These are phyloP conservation scores for Neofusicoccum sp. DNA, from an alignment of 2,329 filamentous ascomycete genomes.

Conservation along the genomic window DNA sequence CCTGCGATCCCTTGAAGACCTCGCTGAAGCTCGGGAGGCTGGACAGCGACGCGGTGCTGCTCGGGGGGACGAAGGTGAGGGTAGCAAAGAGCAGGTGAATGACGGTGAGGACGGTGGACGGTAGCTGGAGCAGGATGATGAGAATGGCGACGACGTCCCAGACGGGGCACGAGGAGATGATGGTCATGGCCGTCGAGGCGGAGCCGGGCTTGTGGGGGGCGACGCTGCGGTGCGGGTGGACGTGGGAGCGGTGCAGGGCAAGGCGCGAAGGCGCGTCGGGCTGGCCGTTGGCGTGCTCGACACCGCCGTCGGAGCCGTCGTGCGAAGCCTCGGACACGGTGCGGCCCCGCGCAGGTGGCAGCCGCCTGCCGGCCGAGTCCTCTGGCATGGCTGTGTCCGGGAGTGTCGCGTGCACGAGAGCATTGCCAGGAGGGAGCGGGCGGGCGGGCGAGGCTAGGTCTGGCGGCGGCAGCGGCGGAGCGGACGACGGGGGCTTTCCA, in stretches of 20 bases:
- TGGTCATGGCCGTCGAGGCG: conserved; percentile 75
- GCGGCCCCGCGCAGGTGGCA: conserved; percentile 34
- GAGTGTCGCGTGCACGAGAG: conserved; percentile 19
- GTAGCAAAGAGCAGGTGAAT: conserved; percentile 92
- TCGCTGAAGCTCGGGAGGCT: conserved; percentile 78
- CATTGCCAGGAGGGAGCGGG: conserved; percentile 32
- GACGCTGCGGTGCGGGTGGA: conserved; percentile 50
- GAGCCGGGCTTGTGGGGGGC: conserved; percentile 59
- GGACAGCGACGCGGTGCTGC: conserved; percentile 70
- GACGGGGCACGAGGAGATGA: conserved; percentile 84
- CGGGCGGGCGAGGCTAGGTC: conserved; percentile 39
- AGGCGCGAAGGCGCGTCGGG: conserved; percentile 39
- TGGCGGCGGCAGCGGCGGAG: conserved; percentile 39
- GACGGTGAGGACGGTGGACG: conserved; percentile 80
- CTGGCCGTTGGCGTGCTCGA: conserved; percentile 28
- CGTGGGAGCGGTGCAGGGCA: conserved; percentile 37
- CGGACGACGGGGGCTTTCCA: conserved; percentile 37
- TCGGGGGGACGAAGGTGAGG: conserved; percentile 84
- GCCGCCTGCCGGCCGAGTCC: conserved; percentile 3
- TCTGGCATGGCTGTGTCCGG: conserved; percentile 19
- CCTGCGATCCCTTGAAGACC: conserved; percentile 83
- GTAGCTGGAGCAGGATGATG: conserved; percentile 90
- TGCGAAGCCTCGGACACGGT: conserved; percentile 44
- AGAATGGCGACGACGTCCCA: conserved; percentile 95
- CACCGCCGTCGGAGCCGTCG: conserved; percentile 42